Base-by-base conservation (phyloP, 257 asterid species). In the Plantago major region DNA sequence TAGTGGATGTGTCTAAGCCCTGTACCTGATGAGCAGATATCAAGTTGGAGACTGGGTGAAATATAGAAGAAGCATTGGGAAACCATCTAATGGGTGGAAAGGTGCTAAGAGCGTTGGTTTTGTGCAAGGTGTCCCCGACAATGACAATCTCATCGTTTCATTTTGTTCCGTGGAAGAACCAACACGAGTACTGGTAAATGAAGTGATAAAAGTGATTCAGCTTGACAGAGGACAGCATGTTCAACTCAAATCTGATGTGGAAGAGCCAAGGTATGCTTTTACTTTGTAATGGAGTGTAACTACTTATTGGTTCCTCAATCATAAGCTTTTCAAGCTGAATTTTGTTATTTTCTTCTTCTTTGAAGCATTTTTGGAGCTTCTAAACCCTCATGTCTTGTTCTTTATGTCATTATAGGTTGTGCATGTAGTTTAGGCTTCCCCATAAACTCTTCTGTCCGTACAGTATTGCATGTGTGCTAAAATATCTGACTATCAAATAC, bases 161-260 rank as follows among this genome's bases (percentile, higher is more conserved):
- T 93, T 93, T 77, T 93, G 97, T 68, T 81, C 93, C 56, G 94
- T 88, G 61, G 97, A 82, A 53, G 86, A 33, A 33, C 40, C 40
- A 33, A 33, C 88, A 58, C 76, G 67, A 75, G 91, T 88, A 53
- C 81, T 79, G 60, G 80, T 64, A 64, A 80, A 76, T 68, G 97
- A 93, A 72, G 96, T 93, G 59, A 69, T 87, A 50, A 93, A 93
- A 82, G 87, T 93, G 70, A 86, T 93, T 79, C 95, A 96, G 18
- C 74, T 93, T 44, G 99, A 93, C 73, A 87, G 99, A 81, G 99
- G 99, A 64, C 99, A 93, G 74, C 99, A 93, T 60, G 99, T 93
- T 62, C 87, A 81, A 74, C 91, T 93, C 52, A 93, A 82, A 72
- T 74, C 82, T 66, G 97, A 93, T 78, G 95, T 93, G 63, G 67